phyloP scores from a whole-genome alignment of 1,284 basidiomycete species.

The Inonotus obliquus region DNA sequence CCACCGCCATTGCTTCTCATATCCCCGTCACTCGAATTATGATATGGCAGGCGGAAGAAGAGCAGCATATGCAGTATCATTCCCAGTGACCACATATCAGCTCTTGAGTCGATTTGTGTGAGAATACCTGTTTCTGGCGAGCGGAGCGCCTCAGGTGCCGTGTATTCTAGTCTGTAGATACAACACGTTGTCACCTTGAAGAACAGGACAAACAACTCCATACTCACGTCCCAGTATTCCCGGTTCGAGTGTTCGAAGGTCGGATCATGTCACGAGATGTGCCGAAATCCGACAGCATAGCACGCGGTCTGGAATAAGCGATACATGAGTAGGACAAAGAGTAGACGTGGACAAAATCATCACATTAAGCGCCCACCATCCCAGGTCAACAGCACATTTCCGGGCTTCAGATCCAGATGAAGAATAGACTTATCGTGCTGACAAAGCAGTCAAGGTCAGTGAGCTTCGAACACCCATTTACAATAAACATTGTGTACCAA shows the following conservation, averaged over 20 bases:
- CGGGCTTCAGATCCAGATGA: conserved; percentile 90
- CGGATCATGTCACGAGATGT: conserved; percentile 87
- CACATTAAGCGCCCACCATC: conserved; percentile 84
- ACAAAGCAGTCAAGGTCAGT: background rate
- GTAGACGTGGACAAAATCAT: conserved; percentile 7
- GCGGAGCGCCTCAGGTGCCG: conserved; percentile 82
- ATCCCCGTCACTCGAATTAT: conserved; percentile 53
- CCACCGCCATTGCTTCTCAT: conserved; percentile 48
- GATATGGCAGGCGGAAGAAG: conserved; percentile 83
- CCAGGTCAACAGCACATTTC: conserved; percentile 89
- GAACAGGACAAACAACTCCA: conserved; percentile 20
- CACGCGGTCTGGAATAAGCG: conserved; percentile 52
- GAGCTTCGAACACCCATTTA: background rate
- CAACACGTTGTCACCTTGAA: conserved; percentile 1
- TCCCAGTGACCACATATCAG: conserved; percentile 86
- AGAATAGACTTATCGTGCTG: conserved; percentile 84
- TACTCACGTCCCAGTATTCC: conserved; percentile 90
- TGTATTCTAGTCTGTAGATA: conserved; percentile 64
- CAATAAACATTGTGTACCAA: conserved; percentile 50
- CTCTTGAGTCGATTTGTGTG: conserved; percentile 77
- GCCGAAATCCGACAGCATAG: conserved; percentile 92
- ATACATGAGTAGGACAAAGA: background rate
- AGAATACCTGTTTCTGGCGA: conserved; percentile 62
- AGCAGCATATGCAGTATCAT: conserved; percentile 91
- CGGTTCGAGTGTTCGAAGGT: conserved; percentile 63